Evolutionary conservation across 176 grass and related monocot genomes (phyloP), one percentile per base, ranked within the genome.

Genomic region (Cenchrus fungigraminus): DNA sequence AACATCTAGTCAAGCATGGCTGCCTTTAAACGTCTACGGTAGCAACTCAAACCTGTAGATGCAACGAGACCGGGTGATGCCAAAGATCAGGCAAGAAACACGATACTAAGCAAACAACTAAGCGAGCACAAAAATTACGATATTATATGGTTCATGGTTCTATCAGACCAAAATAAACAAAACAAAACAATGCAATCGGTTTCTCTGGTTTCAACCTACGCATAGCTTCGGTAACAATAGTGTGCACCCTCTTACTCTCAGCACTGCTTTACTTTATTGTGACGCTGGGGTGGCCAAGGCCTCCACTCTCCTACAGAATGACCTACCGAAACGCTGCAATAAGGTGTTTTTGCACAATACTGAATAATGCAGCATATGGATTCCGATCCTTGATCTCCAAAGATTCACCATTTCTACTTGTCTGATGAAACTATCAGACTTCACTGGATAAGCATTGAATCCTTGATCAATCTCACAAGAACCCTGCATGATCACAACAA

Each of bases 261-360:
- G 34, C n/a, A 47, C 34, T 19, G 32, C 2, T 54, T 76, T 84
- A 76, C 58, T 46, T 56, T 81, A 69, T 44, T 59, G 6, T 46
- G 43, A 71, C 79, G 11, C 3, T 20, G 14, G 20, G 20, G 9
- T 45, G n/a, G 22, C 40, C 2, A 16, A 8, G 12, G 19, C 31
- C 61, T 56, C 68, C 53, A 72, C 60, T 28, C 56, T 73, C 68
- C 85, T 69, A 89, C 72, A 86, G 75, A 64, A 61, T 15, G 16
- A 59, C 20, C 55, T 31, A 79, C 74, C 25, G 22, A 60, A 59
- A 74, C 15, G 3, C 72, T 34, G 19, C 65, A 86, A 86, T 86
- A 78, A 74, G 69, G 80, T 70, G 31, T 31, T 61, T 68, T 32
- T 55, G 79, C 84, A 84, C 7, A 72, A 65, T 20, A 52, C 37